These are phyloP conservation scores for Colletotrichum lupini DNA, from an alignment of 2,329 filamentous ascomycete genomes.

Conservation along the genomic window DNA sequence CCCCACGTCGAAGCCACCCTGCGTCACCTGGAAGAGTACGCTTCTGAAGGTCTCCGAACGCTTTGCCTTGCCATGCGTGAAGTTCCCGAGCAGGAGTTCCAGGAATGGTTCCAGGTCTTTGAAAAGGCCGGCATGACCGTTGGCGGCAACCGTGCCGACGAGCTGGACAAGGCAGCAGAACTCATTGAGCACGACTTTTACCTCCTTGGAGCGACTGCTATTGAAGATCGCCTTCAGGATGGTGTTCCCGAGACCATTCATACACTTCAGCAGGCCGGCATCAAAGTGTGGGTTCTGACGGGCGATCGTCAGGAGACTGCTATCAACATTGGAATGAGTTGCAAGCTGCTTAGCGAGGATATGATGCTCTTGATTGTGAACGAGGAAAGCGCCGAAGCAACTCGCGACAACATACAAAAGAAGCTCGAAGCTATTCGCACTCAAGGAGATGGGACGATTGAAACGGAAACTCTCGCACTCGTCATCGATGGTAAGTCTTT, in stretches of 20 bases:
- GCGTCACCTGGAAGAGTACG: conserved; percentile 97
- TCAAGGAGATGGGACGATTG: conserved; percentile 80
- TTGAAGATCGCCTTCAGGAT: conserved; percentile 96
- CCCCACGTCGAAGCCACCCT: conserved; percentile 90
- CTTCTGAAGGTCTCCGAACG: conserved; percentile 93
- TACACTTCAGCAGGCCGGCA: conserved; percentile 94
- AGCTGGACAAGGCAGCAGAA: conserved; percentile 96
- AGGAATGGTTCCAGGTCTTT: conserved; percentile 87
- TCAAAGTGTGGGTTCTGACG: conserved; percentile 98
- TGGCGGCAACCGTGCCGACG: conserved; percentile 89
- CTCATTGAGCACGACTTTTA: conserved; percentile 93
- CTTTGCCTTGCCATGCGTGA: conserved; percentile 96
- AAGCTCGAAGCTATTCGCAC: conserved; percentile 91
- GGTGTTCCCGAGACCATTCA: conserved; percentile 98
- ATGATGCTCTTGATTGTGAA: conserved; percentile 99
- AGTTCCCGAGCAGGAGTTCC: conserved; percentile 87
- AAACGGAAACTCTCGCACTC: conserved; percentile 88
- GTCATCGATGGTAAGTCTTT: conserved; percentile 97
- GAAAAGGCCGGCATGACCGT: conserved; percentile 91
- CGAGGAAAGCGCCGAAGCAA: conserved; percentile 83
- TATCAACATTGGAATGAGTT: conserved; percentile 99
- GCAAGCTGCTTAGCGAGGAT: conserved; percentile 97
- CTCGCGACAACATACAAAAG: conserved; percentile 89
- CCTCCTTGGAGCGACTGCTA: conserved; percentile 93
- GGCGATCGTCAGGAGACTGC: conserved; percentile 98